These are phyloP conservation scores for Drechslera avenae DNA, from an alignment of 2,329 filamentous ascomycete species.

Conservation along the genomic window DNA sequence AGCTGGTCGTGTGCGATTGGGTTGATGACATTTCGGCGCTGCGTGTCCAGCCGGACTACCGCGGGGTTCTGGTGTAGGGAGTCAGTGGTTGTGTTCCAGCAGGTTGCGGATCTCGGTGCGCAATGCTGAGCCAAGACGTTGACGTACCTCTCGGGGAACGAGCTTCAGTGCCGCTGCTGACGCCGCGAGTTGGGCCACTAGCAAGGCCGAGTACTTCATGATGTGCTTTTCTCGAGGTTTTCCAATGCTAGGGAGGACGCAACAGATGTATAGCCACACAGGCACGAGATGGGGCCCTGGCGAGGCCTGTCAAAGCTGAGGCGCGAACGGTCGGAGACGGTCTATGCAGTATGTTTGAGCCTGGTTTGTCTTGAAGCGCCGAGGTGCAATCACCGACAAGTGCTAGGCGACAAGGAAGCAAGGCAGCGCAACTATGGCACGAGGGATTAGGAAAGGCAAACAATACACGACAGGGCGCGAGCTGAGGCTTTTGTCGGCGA, in stretches of 20 bases:
- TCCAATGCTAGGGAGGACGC: not conserved
- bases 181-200: slow-evolving; percentile 38
- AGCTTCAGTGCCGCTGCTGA: slow-evolving; percentile 37
- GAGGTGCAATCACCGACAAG: not conserved
- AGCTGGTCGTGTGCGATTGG: slow-evolving; percentile 55
- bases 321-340: slow-evolving; percentile 20
- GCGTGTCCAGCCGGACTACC: slow-evolving; percentile 58
- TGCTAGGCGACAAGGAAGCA: slow-evolving; percentile 4
- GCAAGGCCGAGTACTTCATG: slow-evolving; percentile 42
- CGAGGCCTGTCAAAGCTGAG: slow-evolving; percentile 16
- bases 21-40: slow-evolving; percentile 54
- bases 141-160: slow-evolving; percentile 43
- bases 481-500: slow-evolving; percentile 7
- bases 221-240: not conserved
- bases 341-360: slow-evolving; percentile 4
- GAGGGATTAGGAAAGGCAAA: slow-evolving; percentile 3
- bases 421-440: slow-evolving; percentile 1
- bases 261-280: slow-evolving; percentile 16
- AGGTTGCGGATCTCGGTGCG: not conserved
- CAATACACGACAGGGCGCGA: slow-evolving; percentile 3
- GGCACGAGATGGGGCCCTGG: not conserved
- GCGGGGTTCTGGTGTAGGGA: slow-evolving; percentile 45
- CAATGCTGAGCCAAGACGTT: slow-evolving; percentile 26
- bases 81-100: slow-evolving; percentile 14
- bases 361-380: not conserved